Evolutionary conservation across 805 yeast species (phyloP), one percentile per base, ranked within the genome.

Genomic region (Metschnikowia arizonensis): DNA sequence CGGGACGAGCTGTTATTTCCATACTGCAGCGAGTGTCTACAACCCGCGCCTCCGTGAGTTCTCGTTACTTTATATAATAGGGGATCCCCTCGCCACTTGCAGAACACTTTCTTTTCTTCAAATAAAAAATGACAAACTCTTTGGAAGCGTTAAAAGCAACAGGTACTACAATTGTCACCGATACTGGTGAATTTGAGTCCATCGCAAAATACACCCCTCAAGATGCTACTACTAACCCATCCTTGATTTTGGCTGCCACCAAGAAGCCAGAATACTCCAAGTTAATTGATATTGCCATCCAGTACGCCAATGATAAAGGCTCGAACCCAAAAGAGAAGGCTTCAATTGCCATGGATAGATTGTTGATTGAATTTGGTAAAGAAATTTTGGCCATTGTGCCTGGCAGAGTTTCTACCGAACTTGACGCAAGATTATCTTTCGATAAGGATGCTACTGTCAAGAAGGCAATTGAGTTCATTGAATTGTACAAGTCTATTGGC

Each of bases 141-240:
- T 78, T 93, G 64, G 98, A 85, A 68, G 90, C 85, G 73, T 83
- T 93, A 65, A 93, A 91, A 72, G 89, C 95, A 54, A 68, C 97
- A 47, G 98, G 98, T 60, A 93, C 99, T 58, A 85, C 80, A 57
- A 96, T 93, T 64, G 99, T 93, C 65, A 88, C 99, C 56, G 99
- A 93, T 77, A 89, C 98, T 52, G 99, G 99, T 76, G 99, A 93
- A 72, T 93, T 93, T 68, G 97, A 88, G 71, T 84, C 93, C 54
- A 93, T 93, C 67, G 97, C 97, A 65, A 88, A 90, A 73, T 93
- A 85, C 78, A 88, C 93, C 60, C 99, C 99, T 57, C 98, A 93
- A 77, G 99, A 93, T 72, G 96, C 99, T 57, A 93, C 99, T 60
- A 93, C 99, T 67, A 93, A 93, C 78, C 99, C 99, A 57, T 89